Percentiles rank a stretch among this genome's conserved stretches.
Conservation (phyloP, 495 filamentous ascomycete genomes). For the Penicillium ochrochloron region DNA sequence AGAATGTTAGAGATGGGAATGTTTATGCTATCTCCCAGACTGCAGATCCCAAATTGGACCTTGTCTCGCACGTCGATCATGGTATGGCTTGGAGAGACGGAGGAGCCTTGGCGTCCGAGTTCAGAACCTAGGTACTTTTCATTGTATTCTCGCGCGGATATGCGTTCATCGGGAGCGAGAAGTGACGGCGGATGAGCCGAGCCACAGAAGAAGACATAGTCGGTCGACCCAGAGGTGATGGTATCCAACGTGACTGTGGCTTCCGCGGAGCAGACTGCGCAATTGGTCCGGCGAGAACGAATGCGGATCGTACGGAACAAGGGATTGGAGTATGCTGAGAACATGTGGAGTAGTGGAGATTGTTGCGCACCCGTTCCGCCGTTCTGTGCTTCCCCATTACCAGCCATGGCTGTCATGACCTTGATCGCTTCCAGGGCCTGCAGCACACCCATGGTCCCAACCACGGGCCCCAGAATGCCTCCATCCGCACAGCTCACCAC, state of each 20-base stretch:
- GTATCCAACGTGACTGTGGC: constrained; percentile 64
- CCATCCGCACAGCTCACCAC: constrained; percentile 87
- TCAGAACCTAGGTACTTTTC: constrained; percentile 22
- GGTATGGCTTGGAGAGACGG: constrained; percentile 38
- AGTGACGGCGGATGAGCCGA: constrained; percentile 50
- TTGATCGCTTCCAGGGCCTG: constrained; percentile 92
- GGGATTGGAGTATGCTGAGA: constrained; percentile 71
- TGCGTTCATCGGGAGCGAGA: constrained; percentile 62
- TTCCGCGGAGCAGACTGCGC: constrained; percentile 72
- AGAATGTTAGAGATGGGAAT: constrained; percentile 70
- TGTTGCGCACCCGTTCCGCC: constrained; percentile 32
- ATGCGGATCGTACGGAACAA: constrained; percentile 77
- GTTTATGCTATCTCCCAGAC: constrained; percentile 73
- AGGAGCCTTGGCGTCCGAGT: background rate
- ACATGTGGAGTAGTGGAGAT: constrained; percentile 62
- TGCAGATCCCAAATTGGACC: constrained; percentile 83
- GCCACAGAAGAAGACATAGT: constrained; percentile 85
- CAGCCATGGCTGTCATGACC: constrained; percentile 54
- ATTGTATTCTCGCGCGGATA: constrained; percentile 61
- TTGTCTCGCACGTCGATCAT: constrained; percentile 84
- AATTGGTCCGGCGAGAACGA: constrained; percentile 65
- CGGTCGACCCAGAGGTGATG: constrained; percentile 64
- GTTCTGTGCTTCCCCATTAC: constrained; percentile 6
- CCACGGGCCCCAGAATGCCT: constrained; percentile 88
- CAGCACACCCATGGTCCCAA: constrained; percentile 90